These are phyloP conservation scores for Sherardia arvensis DNA, from an alignment of 257 asterid species.

Conservation along the genomic window DNA sequence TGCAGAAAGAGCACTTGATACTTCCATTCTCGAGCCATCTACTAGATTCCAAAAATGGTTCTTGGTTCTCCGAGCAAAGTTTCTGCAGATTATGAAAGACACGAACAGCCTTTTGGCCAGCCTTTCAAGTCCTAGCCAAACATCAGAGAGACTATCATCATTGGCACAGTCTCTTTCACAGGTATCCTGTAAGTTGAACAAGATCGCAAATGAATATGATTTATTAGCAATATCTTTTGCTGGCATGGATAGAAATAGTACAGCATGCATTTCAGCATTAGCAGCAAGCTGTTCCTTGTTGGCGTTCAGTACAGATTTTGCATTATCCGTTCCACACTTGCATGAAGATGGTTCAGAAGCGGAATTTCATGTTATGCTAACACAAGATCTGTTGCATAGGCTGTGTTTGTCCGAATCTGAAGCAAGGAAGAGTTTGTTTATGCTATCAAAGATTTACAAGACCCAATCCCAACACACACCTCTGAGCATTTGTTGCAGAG, in stretches of 20 bases:
- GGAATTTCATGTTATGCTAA: slow-evolving; percentile 29
- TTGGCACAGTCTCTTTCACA: slow-evolving; percentile 26
- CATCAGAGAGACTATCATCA: slow-evolving; percentile 18
- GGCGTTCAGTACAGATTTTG: slow-evolving; percentile 69
- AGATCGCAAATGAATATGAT: slow-evolving; percentile 60
- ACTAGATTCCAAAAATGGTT: slow-evolving; percentile 72
- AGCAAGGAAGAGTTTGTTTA: slow-evolving; percentile 33
- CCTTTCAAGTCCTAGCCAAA: slow-evolving; percentile 10
- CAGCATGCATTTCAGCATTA: slow-evolving; percentile 42
- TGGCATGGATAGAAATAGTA: slow-evolving; percentile 55
- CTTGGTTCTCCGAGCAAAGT: slow-evolving; percentile 47
- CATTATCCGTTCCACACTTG: slow-evolving; percentile 32
- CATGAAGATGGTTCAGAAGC: slow-evolving; percentile 22
- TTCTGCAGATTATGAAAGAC: slow-evolving; percentile 36
- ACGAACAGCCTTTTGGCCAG: slow-evolving; percentile 27
- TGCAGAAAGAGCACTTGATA: slow-evolving; percentile 36
- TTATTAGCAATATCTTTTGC: slow-evolving; percentile 40
- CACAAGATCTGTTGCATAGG: slow-evolving; percentile 57
- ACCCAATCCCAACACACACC: slow-evolving; percentile 27
- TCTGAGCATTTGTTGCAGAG: slow-evolving; percentile 27
- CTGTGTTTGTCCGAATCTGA: slow-evolving; percentile 32
- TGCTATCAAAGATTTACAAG: slow-evolving; percentile 38
- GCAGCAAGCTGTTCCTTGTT: slow-evolving; percentile 70
- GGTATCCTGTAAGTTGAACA: slow-evolving; percentile 40
- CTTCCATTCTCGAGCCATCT: slow-evolving; percentile 27